These are phyloP conservation scores for Papiliotrema nemorosa DNA, from an alignment of 1,284 basidiomycete species.

Conservation along the genomic window DNA sequence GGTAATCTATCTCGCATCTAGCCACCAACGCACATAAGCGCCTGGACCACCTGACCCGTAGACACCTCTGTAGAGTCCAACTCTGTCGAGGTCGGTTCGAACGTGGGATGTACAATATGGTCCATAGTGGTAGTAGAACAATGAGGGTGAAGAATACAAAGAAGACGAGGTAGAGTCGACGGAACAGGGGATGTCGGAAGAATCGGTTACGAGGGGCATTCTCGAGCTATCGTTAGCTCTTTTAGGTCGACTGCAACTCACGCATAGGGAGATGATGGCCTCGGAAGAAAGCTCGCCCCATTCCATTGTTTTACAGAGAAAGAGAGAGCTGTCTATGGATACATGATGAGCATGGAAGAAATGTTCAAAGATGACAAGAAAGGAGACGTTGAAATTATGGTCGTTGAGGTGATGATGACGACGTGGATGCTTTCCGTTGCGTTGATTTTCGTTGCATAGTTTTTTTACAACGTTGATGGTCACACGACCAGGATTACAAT, in stretches of 20 bases:
- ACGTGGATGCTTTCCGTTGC: no score
- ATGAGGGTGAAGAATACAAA: slow-evolving; percentile 31
- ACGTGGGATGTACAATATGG: slow-evolving; percentile 27
- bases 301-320: neutral
- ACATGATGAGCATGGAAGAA: slow-evolving; percentile 3
- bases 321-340: neutral
- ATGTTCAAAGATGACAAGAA: slow-evolving; percentile 4
- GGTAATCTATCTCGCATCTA: slow-evolving; percentile 42
- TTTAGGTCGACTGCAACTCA: no score
- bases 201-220: slow-evolving; percentile 27
- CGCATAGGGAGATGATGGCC: slow-evolving; percentile 19
- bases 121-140: slow-evolving; percentile 35
- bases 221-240: slow-evolving; percentile 16
- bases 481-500: slow-evolving; percentile 1
- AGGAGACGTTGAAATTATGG: no score
- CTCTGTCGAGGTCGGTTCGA: slow-evolving; percentile 26
- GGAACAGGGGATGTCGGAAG: slow-evolving; percentile 30
- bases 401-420: no score
- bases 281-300: slow-evolving; percentile 26
- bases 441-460: neutral
- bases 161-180: slow-evolving; percentile 33
- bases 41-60: slow-evolving; percentile 36
- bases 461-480: neutral
- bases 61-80: slow-evolving; percentile 36
- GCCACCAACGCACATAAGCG: slow-evolving; percentile 37